phyloP scores from a whole-genome alignment of 306 rosid genomes.

The Erythrophleum fordii region DNA sequence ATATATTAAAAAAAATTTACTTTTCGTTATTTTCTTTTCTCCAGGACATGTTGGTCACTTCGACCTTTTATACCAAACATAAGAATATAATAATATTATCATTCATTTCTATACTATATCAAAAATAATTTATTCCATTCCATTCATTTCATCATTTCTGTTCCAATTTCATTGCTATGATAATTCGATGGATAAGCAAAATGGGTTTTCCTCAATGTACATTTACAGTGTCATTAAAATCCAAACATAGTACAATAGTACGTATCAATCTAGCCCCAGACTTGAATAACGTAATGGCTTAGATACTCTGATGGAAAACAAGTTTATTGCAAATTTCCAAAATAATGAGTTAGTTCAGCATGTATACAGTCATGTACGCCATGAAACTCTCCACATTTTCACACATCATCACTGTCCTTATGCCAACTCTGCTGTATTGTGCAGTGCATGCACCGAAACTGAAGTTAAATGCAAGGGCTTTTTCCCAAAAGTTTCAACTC shows the following conservation, averaged over 20 bases:
- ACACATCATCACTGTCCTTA: not conserved
- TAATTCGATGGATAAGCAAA: constrained; percentile 25
- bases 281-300: constrained; percentile 27
- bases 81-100: no score
- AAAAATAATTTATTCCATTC: no score
- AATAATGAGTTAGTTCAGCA: constrained; percentile 44
- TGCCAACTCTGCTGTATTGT: constrained; percentile 7
- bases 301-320: constrained; percentile 26
- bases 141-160: no score
- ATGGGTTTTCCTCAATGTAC: constrained; percentile 26
- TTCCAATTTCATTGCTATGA: no score
- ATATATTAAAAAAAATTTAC: no score
- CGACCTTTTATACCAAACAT: no score
- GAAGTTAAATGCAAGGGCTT: not conserved
- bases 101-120: no score
- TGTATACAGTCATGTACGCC: constrained; percentile 47
- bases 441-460: constrained; percentile 35
- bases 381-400: constrained; percentile 31
- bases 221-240: constrained; percentile 43
- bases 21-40: no score
- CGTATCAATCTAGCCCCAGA: constrained; percentile 20
- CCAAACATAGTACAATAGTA: constrained; percentile 1
- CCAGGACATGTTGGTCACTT: no score
- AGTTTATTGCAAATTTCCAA: constrained; percentile 41
- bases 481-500: constrained; percentile 47